Evolutionary conservation across 441 rosid species (phyloP), one percentile per base, ranked within the genome.

Genomic region (Aquilaria agallochum): DNA sequence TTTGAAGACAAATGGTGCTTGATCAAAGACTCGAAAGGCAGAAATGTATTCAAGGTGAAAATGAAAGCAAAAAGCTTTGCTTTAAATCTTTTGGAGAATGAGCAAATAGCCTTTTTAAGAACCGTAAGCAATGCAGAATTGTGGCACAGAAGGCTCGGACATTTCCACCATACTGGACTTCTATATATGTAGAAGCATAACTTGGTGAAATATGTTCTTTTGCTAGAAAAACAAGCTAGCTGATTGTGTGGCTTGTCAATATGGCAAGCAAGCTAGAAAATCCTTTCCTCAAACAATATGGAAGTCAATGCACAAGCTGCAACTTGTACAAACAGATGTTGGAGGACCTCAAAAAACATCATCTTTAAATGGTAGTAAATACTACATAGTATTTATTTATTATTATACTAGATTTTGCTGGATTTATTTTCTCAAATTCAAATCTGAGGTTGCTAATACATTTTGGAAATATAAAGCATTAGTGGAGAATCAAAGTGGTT

Each of bases 1-100:
- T 64, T 66, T 66, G 54, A 66, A 58, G 49, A 53, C 4, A n/a
- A 66, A 2, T 27, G 33, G 50, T 64, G 68, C 5, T 13, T 33
- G 7, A 64, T 64, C n/a, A 56, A 64, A 36, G 61, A 34, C 27
- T 6, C 3, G 0, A 8, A 2, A 3, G 56, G 48, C n/a, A n/a
- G 30, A 14, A 40, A 32, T 3, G 0, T 56, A 9, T 64, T 56
- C 11, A 56, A 3, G 11, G 11, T 64, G 5, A 10, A 53, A 4
- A 59, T 59, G 60, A 44, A 30, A 11, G 30, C 9, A 5, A 67
- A 67, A 13, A 6, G 52, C 1, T 59, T 67, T 2, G 45, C 40
- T 11, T 6, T 55, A 10, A 56, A 64, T 20, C 48, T 47, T 4
- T 20, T 47, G 30, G 36, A 64, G 20, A 55, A 14, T 11, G 32